Percentiles rank a stretch among this genome's conserved stretches.
These are phyloP conservation scores for Aspergillus phoenicis DNA, from an alignment of 2,329 filamentous ascomycete species.

Conservation along the genomic window DNA sequence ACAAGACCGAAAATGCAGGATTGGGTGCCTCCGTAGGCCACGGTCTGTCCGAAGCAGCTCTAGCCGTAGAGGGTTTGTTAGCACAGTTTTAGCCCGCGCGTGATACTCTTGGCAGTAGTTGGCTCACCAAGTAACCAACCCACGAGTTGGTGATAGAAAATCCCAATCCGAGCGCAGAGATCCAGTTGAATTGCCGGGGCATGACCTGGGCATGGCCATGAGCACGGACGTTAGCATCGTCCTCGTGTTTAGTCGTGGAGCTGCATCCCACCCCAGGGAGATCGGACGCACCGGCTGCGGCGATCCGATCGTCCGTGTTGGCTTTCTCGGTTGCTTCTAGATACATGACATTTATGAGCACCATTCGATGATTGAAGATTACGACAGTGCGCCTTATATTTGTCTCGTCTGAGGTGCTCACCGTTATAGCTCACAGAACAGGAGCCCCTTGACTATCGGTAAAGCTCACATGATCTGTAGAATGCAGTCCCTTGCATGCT, in stretches of 20 bases:
- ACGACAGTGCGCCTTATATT: no score
- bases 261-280: not conserved
- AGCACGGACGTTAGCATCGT: no score
- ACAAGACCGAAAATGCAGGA: conserved; percentile 24
- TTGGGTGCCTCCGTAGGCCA: conserved; percentile 23
- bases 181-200: conserved; percentile 6
- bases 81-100: not conserved
- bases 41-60: conserved; percentile 15
- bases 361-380: no score
- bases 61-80: not conserved
- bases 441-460: no score
- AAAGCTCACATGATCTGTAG: no score
- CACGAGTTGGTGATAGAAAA: conserved; percentile 10
- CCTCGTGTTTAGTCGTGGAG: no score
- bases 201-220: not conserved
- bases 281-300: not conserved
- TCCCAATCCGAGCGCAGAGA: conserved; percentile 2
- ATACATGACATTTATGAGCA: not conserved
- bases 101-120: no score
- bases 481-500: no score
- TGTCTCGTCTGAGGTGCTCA: not conserved
- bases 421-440: not conserved
- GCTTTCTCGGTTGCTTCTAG: not conserved
- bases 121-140: conserved; percentile 7
- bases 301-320: not conserved